Percentiles rank a stretch among this genome's conserved stretches.
phyloP scores from a whole-genome alignment of 2,329 filamentous ascomycete genomes.

The Nectriaceae sp. region DNA sequence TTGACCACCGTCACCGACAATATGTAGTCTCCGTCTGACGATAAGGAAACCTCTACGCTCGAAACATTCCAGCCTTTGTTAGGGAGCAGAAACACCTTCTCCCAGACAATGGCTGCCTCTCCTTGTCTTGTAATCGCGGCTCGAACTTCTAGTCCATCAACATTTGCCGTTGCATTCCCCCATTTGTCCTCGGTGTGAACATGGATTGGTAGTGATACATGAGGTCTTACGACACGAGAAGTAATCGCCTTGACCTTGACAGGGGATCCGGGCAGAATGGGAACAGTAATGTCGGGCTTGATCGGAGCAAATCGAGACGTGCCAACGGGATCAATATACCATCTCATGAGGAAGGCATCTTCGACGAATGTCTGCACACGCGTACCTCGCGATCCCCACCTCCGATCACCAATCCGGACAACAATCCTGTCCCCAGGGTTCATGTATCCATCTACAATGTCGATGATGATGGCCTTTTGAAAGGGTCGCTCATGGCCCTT shows the following conservation, averaged over 20 bases:
- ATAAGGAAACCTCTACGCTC: no score
- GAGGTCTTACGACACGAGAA: constrained; percentile 21
- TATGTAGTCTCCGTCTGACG: no score
- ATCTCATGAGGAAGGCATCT: constrained; percentile 35
- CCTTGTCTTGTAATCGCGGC: no score
- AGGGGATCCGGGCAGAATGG: constrained; percentile 24
- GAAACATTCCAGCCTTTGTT: no score
- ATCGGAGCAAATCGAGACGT: constrained; percentile 37
- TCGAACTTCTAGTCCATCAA: no score
- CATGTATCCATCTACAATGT: constrained; percentile 38
- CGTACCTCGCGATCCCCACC: constrained; percentile 34
- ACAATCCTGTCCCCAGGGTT: constrained; percentile 37
- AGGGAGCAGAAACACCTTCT: no score
- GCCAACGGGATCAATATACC: constrained; percentile 39
- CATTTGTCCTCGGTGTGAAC: no score
- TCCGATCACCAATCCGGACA: constrained; percentile 34
- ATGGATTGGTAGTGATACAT: constrained; percentile 23
- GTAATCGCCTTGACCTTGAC: constrained; percentile 21
- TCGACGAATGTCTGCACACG: constrained; percentile 39
- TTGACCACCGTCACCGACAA: no score
- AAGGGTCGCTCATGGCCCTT: constrained; percentile 40
- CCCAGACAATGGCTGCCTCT: no score
- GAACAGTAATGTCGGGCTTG: constrained; percentile 32
- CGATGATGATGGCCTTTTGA: constrained; percentile 40
- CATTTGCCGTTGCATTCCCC: no score